These are phyloP conservation scores for Solanum peruvianum DNA, from an alignment of 257 asterid genomes.

Conservation along the genomic window DNA sequence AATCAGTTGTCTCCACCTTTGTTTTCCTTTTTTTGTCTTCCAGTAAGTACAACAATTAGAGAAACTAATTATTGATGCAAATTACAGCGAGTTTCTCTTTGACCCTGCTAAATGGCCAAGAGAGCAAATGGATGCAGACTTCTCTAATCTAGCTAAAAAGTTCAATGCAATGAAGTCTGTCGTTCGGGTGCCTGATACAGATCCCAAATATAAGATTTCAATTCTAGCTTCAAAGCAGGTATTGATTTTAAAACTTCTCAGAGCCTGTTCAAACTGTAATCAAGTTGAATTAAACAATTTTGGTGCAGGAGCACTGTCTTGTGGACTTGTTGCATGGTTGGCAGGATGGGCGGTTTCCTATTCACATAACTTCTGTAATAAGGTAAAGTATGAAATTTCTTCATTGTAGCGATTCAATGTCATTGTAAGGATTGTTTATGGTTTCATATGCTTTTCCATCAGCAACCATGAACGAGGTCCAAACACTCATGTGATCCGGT, in stretches of 20 bases:
- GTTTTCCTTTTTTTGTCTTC: background rate
- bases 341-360: constrained; percentile 87
- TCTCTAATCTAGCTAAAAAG: constrained; percentile 42
- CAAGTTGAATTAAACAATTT: background rate
- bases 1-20: background rate
- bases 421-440: constrained; percentile 1
- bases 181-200: constrained; percentile 66
- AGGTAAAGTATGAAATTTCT: constrained; percentile 31
- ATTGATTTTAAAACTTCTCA: background rate
- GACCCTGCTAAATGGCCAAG: constrained; percentile 87
- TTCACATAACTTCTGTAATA: constrained; percentile 62
- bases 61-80: constrained; percentile 9
- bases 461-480: constrained; percentile 87
- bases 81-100: constrained; percentile 73
- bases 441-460: constrained; percentile 8
- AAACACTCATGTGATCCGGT: constrained; percentile 76
- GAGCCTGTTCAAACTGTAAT: background rate
- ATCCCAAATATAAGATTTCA: constrained; percentile 74
- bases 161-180: constrained; percentile 72
- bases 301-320: constrained; percentile 80
- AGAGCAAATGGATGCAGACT: constrained; percentile 70
- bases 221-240: constrained; percentile 91
- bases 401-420: background rate
- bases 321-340: constrained; percentile 81
- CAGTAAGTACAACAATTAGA: background rate